Base-by-base conservation (phyloP, 345 rosid genomes). In the Excoecaria agallocha region DNA sequence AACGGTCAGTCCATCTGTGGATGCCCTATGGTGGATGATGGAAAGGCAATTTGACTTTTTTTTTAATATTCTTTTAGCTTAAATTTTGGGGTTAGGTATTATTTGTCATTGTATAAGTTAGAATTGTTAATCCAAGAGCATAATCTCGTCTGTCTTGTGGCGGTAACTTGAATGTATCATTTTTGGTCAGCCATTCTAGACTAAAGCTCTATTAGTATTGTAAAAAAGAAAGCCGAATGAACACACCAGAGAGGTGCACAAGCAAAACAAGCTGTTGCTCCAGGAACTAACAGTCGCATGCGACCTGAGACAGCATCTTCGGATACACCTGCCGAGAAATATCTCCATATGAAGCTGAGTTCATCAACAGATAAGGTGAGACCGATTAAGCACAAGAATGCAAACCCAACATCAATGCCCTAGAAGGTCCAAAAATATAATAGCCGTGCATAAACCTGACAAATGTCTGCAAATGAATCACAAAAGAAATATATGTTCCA, bases 221-320 rank as follows among this genome's bases (percentile, higher is more conserved):
- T 74, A n/a, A n/a, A n/a, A n/a, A n/a, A n/a, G n/a, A n/a, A n/a
- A n/a, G n/a, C n/a, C n/a, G n/a, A n/a, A n/a, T n/a, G n/a, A 63
- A 52, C 82, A 74, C 87, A 94, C 99, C 87, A 95, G 77, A 62
- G 99, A 68, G 98, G 99, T 25, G 99, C 96, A 86, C 97, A 92
- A 19, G 99, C 98, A 90, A 95, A 94, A 84, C 98, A 95, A 67
- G 98, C 98, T 78, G 98, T 91, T 85, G 90, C 97, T 85, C 97
- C 98, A 0, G 98, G 97, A 87, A 91, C 85, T 79, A 95, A 80
- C 79, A 95, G 83, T 74, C 92, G 98, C 87, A 94, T 92, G 79
- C 91, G 98, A 80, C 97, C 98, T 58, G 99, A 95, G 78, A 95
- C 97, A 57, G 97, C 98, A 87, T 91, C 99, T 84, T 95, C 99